Base-by-base conservation (phyloP, 1,284 basidiomycete species). In the Pseudozyma pruni region DNA sequence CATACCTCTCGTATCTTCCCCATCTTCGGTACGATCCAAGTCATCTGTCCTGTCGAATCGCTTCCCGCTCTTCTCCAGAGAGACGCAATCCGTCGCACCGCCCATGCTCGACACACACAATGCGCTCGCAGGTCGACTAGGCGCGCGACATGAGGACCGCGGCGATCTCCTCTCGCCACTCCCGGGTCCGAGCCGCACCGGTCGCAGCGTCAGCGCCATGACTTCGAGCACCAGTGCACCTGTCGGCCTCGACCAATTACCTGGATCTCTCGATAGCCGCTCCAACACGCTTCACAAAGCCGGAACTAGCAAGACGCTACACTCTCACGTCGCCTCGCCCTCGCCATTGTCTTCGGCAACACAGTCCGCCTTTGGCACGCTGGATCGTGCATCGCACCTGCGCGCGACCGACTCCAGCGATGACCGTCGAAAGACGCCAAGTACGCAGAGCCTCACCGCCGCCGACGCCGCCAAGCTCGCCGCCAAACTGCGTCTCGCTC, bases 41-140 rank as follows among this genome's bases (percentile, higher is more conserved):
- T 64, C 71, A 1, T 75, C 74, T 5, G 50, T 56, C 1, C 32
- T 72, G 4, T 70, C 70, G 23, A 71, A 57, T 37, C 58, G 62
- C 37, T 59, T 61, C 40, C 40, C 58, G 1, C 61, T 72, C 19
- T 62, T 60, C 25, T 61, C 72, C 1, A 50, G 71, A 35, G 61
- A 72, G 22, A 41, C 53, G 8, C 67, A 73, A 29, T 56, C 53
- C 9, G 63, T 63, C n/a, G 67, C 60, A 20, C 66, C 74, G n/a
- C 75, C 75, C 38, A 75, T 58, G 57, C 63, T 78, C 25, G 71
- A 74, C 49, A 75, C 74, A 11, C 74, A 78, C 62, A 75, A 75
- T 25, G 75, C 74, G 2, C 60, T 78, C 11, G 70, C 74, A 2
- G 75, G 75, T 10, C 44, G 58, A 9, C 64, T 78, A 0, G 75